Evolutionary conservation across 2,329 filamentous ascomycete genomes (phyloP), one percentile per base, ranked within the genome.

Genomic region (Proliferodiscus dingleyae): DNA sequence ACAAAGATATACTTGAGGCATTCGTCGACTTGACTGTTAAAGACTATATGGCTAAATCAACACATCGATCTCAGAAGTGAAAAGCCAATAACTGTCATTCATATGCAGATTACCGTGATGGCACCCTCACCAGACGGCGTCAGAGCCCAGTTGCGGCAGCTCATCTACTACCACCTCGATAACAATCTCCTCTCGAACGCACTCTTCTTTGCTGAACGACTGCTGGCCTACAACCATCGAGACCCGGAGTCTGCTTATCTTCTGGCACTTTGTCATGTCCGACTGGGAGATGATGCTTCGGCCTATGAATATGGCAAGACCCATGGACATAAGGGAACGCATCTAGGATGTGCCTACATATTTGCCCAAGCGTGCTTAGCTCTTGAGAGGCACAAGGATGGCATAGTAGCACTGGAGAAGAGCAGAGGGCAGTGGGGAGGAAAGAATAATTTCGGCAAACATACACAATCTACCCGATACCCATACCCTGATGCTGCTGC

Each of bases 181-280:
- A 95, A 95, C 64, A 84, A 89, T 61, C 81, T 90, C 29, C 77
- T 86, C 62, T 83, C 90, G 45, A 97, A 95, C 64, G 93, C 93
- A 46, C 81, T 95, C 33, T 98, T 98, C 70, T 88, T 95, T 51
- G 87, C 93, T 49, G 88, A 91, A 61, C 82, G 93, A 54, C 78
- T 96, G 16, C 77, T 82, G 51, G 90, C 89, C 41, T 87, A 91
- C 58, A 91, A 97, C 59, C 80, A 85, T 19, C 82, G 86, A 59
- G 87, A 83, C 16, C 75, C 79, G 47, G 93, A 98, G 67, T 83
- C 88, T 23, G 75, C 81, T 37, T 90, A 95, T 64, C 78, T 98
- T 10, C 73, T 95, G 38, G 81, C 90, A 11, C 79, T 95, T 37
- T 94, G 89, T 62, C 83, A 96, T 66, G 77, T 93, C 41, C 85